These are phyloP conservation scores for Adansonia madagascariensis DNA, from an alignment of 441 rosid genomes.

Conservation along the genomic window DNA sequence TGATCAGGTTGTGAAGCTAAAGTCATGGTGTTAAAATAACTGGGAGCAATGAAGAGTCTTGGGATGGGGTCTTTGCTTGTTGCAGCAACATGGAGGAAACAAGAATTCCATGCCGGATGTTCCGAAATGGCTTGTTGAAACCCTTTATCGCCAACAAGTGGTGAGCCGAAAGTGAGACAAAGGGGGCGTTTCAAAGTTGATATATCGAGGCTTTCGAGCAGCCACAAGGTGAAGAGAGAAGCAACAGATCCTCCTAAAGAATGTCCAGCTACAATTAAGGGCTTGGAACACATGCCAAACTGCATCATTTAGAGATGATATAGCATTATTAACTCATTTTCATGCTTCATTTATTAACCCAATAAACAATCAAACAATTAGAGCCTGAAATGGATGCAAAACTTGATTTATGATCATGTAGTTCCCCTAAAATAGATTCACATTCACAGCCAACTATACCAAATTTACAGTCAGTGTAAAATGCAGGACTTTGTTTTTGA, in stretches of 20 bases:
- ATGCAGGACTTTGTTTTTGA: neutral
- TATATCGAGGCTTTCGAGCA: slow-evolving; percentile 45
- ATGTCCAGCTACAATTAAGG: slow-evolving; percentile 60
- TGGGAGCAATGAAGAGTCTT: slow-evolving; percentile 23
- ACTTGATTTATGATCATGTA: neutral
- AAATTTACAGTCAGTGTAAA: neutral
- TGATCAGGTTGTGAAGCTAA: slow-evolving; percentile 16
- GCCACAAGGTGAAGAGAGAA: slow-evolving; percentile 65
- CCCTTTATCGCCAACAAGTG: slow-evolving; percentile 44
- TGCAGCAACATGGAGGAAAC: slow-evolving; percentile 65
- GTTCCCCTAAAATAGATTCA: neutral
- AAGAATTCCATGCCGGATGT: slow-evolving; percentile 47
- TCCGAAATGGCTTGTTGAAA: slow-evolving; percentile 48
- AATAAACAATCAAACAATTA: neutral
- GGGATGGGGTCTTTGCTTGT: slow-evolving; percentile 44
- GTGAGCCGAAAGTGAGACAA: slow-evolving; percentile 75
- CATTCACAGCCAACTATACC: neutral
- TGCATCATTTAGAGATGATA: neutral
- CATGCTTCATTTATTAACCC: neutral
- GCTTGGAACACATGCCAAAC: slow-evolving; percentile 18
- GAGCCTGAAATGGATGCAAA: neutral
- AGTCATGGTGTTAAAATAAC: neutral
- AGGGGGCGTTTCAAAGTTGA: slow-evolving; percentile 40
- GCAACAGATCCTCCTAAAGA: slow-evolving; percentile 71
- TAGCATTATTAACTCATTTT: neutral